Conservation (phyloP, 805 yeast genomes). For the Citeromyces matritensis region DNA sequence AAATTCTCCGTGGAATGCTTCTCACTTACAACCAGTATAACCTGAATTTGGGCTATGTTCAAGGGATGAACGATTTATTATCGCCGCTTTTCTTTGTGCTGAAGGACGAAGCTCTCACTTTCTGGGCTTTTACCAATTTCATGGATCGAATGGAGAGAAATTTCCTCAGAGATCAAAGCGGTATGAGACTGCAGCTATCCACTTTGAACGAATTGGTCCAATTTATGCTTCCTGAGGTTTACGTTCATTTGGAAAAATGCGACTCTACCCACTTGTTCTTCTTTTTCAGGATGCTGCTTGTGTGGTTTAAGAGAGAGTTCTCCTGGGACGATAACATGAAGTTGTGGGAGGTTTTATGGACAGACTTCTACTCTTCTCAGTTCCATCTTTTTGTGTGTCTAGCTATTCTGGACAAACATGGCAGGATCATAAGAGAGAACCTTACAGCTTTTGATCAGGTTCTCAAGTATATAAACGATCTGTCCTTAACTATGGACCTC, state of each 20-base stretch:
- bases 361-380: constrained; percentile 76
- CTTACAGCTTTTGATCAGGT: constrained; percentile 80
- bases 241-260: constrained; percentile 70
- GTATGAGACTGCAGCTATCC: constrained; percentile 81
- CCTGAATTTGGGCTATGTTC: constrained; percentile 81
- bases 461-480: constrained; percentile 81
- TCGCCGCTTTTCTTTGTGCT: constrained; percentile 64
- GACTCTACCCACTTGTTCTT: constrained; percentile 86
- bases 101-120: constrained; percentile 64
- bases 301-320: constrained; percentile 91
- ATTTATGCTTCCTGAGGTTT: constrained; percentile 77
- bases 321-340: constrained; percentile 59
- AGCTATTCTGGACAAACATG: constrained; percentile 80
- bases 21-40: constrained; percentile 80
- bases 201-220: constrained; percentile 77
- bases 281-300: constrained; percentile 87
- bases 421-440: constrained; percentile 60
- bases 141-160: constrained; percentile 96
- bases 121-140: constrained; percentile 78
- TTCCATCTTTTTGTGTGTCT: constrained; percentile 79
- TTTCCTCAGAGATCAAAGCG: constrained; percentile 81
- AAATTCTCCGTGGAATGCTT: constrained; percentile 58
- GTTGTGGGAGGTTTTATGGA: constrained; percentile 91
- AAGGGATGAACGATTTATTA: constrained; percentile 92
- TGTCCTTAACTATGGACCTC: constrained; percentile 52